Evolutionary conservation across 805 yeast genomes (phyloP).

Genomic region (Barnettozyma pratensis): DNA sequence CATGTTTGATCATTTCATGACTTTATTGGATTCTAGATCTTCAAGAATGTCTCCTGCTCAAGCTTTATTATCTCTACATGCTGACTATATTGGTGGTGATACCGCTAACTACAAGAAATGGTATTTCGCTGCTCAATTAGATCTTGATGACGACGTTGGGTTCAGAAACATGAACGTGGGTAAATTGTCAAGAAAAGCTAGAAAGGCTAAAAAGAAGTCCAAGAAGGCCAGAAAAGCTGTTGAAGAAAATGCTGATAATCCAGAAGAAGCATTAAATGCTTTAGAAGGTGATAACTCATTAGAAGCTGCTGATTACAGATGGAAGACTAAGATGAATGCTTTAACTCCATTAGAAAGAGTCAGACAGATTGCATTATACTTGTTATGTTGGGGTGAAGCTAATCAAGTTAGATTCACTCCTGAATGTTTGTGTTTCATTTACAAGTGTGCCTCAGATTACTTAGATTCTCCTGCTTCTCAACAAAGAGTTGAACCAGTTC

Average conservation of each 20-base stretch:
- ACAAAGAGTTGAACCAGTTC: conserved; percentile 76
- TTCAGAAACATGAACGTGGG: conserved; percentile 78
- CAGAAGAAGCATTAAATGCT: conserved; percentile 54
- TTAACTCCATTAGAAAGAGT: conserved; percentile 74
- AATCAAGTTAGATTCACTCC: conserved; percentile 91
- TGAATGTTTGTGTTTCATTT: conserved; percentile 88
- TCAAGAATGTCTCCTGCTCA: conserved; percentile 89
- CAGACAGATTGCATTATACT: conserved; percentile 70
- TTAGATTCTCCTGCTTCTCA: conserved; percentile 85
- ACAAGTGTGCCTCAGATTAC: conserved; percentile 92
- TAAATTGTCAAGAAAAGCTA: conserved; percentile 70
- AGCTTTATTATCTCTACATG: conserved; percentile 75
- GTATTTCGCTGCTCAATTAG: conserved; percentile 87
- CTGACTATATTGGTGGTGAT: conserved; percentile 87
- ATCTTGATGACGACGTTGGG: conserved; percentile 79
- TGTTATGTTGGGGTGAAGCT: conserved; percentile 86
- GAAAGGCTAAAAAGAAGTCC: conserved; percentile 76
- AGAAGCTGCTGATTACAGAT: conserved; percentile 76
- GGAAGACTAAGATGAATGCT: conserved; percentile 77
- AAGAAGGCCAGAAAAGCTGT: conserved; percentile 69
- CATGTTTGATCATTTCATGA: conserved; percentile 85
- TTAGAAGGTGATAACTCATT: conserved; percentile 81
- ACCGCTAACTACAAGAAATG: conserved; percentile 81
- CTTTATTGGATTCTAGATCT: conserved; percentile 73
- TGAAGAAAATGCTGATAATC: conserved; percentile 59